Conservation (phyloP, 495 filamentous ascomycete genomes). For the Platismatia glauca region DNA sequence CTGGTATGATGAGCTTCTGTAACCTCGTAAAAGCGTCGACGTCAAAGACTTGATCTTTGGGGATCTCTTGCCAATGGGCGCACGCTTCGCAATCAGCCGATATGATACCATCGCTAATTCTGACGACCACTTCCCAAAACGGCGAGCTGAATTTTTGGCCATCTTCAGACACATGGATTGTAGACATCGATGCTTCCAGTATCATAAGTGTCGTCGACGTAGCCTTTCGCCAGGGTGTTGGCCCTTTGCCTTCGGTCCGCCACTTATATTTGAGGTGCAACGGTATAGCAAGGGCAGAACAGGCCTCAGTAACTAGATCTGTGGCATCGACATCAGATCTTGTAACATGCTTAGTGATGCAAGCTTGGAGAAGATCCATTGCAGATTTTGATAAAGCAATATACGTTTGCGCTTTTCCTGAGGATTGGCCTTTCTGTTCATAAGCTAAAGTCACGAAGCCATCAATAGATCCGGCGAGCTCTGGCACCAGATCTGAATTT, state of each 20-base stretch:
- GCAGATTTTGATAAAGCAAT: conserved; percentile 75
- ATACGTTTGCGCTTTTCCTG: conserved; percentile 45
- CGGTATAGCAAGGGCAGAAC: conserved; percentile 57
- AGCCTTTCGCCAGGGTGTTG: conserved; percentile 68
- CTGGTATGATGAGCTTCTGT: conserved; percentile 61
- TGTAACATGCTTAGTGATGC: conserved; percentile 53
- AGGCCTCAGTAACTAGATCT: conserved; percentile 47
- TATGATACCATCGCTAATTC: conserved; percentile 50
- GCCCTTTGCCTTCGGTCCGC: conserved; percentile 44
- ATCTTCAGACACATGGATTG: conserved; percentile 49
- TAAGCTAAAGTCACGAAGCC: conserved; percentile 64
- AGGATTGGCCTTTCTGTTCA: conserved; percentile 13
- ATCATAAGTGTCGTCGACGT: conserved; percentile 60
- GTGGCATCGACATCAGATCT: conserved; percentile 58
- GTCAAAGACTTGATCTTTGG: conserved; percentile 67
- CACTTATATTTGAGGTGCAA: conserved; percentile 68
- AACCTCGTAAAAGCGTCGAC: conserved; percentile 62
- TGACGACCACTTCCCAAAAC: conserved; percentile 53
- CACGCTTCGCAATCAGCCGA: conserved; percentile 44
- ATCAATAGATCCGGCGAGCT: conserved; percentile 57
- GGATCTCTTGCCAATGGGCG: conserved; percentile 37
- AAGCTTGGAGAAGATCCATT: conserved; percentile 57
- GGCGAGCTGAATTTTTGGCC: conserved; percentile 34
- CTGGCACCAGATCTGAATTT: conserved; percentile 53
- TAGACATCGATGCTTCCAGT: conserved; percentile 55